A percentile compares a stretch with the other conserved stretches of the same genome.
Conservation (phyloP, 805 yeast species). For the Schwanniomyces yamadae region DNA sequence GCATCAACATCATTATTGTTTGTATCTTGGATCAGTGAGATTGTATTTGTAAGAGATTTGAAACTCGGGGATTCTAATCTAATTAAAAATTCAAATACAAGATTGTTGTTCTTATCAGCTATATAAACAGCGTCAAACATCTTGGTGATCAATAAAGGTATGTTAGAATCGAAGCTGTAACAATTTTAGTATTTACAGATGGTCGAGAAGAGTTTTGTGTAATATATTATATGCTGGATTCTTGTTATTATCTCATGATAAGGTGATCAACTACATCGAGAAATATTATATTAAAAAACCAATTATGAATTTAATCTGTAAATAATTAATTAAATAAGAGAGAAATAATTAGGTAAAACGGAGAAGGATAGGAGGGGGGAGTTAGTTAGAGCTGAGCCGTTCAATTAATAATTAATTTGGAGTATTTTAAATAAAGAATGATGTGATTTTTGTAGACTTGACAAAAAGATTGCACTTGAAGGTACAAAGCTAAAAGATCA, state of each 20-base stretch:
- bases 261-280: too few relatives aligned
- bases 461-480: too few relatives aligned
- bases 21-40: conserved; percentile 9
- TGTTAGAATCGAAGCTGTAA: too few relatives aligned
- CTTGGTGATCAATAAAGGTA: too few relatives aligned
- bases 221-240: too few relatives aligned
- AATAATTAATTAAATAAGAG: conserved; percentile 3
- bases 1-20: conserved; percentile 1
- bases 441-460: too few relatives aligned
- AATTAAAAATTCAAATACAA: conserved; percentile 37
- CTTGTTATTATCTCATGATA: too few relatives aligned
- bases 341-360: neutral
- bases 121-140: conserved; percentile 46
- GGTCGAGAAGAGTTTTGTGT: too few relatives aligned
- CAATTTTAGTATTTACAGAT: too few relatives aligned
- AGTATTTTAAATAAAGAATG: conserved; percentile 10
- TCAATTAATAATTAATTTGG: conserved; percentile 16
- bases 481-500: neutral
- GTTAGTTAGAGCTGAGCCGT: conserved; percentile 14
- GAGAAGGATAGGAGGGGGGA: conserved; percentile 1
- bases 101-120: conserved; percentile 31
- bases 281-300: conserved; percentile 1
- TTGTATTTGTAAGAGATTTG: conserved; percentile 21
- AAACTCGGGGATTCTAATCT: conserved; percentile 32
- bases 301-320: neutral